Base-by-base conservation (phyloP, 106 monocot species). In the Dactylorhiza incarnata region DNA sequence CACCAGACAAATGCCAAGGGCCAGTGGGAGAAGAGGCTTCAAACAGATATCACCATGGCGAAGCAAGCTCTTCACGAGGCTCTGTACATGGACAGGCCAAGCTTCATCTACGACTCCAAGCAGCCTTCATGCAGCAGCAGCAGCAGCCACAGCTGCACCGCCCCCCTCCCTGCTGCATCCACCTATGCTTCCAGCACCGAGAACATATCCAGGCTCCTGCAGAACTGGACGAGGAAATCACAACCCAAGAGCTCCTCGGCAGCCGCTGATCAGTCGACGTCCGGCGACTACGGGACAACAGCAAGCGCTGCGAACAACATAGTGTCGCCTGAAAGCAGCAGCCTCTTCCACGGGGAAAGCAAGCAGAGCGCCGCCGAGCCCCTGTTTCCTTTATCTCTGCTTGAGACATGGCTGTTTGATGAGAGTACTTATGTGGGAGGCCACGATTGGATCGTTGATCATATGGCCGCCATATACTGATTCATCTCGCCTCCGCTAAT, bases 11-110 rank as follows among this genome's bases (percentile, higher is more conserved):
- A 47, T 13, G 9, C 79, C 25, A 79, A 79, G 62, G 79, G 79
- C 15, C 79, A 73, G 19, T 79, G 79, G 79, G 79, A 79, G 55
- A 79, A 73, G 24, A 78, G 78, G 54, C 48, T 78, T 2, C 78
- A 78, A 17, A 78, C 78, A 19, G 78, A 78, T 54, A 78, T 78
- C 26, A 52, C 70, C 43, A 78, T 53, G 78, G 78, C 78, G 37
- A 78, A 55, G 48, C 69, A 70, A 78, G 78, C 78, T 20, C 70
- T 78, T 0, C 52, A 78, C 44, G 69, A 78, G 4, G 78, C 78
- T 7, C 22, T 78, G 10, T 71, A 51, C 9, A 48, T 71, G 24
- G 78, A 69, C 7, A 71, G 54, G 7, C 68, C 68, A 1, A 55
- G 20, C 13, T 75, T 29, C 59, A 26, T 58, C 17, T 9, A 17